These are phyloP conservation scores for Aspergillus pseudoglaucus DNA, from an alignment of 2,329 filamentous ascomycete species.

Conservation along the genomic window DNA sequence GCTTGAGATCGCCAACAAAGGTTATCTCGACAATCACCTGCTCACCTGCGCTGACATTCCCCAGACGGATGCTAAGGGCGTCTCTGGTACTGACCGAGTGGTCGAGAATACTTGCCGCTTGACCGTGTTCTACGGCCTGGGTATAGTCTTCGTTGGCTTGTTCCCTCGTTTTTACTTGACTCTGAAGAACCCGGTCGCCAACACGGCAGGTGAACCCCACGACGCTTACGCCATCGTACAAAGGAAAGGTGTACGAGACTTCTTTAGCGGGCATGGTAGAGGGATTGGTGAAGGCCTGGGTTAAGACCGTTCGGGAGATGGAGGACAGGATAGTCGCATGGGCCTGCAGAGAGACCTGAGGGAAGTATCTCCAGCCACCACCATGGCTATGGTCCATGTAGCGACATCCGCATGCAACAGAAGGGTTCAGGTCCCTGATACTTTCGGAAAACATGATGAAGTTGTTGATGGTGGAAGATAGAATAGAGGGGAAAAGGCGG, in stretches of 20 bases:
- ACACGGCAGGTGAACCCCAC: slow-evolving; percentile 61
- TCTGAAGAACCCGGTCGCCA: slow-evolving; percentile 48
- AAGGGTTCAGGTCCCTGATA: neutral
- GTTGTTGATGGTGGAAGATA: neutral
- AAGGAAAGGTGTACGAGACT: slow-evolving; percentile 61
- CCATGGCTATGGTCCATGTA: neutral
- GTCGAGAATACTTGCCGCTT: slow-evolving; percentile 61
- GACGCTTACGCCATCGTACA: slow-evolving; percentile 66
- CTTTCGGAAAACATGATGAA: too few species aligned
- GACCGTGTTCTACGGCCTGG: slow-evolving; percentile 51
- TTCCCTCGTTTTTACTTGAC: slow-evolving; percentile 60
- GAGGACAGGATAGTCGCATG: slow-evolving; percentile 57
- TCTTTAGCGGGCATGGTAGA: slow-evolving; percentile 43
- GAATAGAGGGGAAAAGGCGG: neutral
- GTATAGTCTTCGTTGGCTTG: slow-evolving; percentile 56
- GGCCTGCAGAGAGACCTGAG: slow-evolving; percentile 51
- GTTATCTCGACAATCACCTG: slow-evolving; percentile 56
- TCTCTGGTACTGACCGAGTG: slow-evolving; percentile 56
- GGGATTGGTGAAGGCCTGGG: slow-evolving; percentile 58
- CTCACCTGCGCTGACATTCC: slow-evolving; percentile 57
- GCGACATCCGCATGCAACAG: slow-evolving; percentile 4
- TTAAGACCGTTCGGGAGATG: slow-evolving; percentile 46
- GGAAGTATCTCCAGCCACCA: slow-evolving; percentile 43
- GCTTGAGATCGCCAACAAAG: slow-evolving; percentile 65
- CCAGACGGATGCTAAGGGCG: slow-evolving; percentile 62